Evolutionary conservation across 106 monocot genomes (phyloP).

Genomic region (Apostasia shenzhenica): DNA sequence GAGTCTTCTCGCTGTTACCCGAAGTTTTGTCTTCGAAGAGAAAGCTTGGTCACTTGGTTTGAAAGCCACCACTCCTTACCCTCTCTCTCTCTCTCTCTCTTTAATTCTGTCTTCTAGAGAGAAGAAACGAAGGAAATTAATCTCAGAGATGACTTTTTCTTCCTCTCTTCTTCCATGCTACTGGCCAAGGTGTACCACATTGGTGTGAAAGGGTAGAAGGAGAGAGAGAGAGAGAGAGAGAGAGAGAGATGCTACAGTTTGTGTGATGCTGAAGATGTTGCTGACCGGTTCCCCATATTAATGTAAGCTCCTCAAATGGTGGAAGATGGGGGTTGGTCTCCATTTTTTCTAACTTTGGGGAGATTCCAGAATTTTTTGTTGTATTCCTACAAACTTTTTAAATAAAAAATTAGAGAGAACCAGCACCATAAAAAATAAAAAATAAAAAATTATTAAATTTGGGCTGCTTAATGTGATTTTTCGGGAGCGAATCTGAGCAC

Average conservation of each 20-base stretch:
- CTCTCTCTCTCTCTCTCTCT: constrained; percentile 8
- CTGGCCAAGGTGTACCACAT: too few species aligned
- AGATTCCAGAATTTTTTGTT: neutral
- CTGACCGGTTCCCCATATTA: neutral
- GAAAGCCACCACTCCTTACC: constrained; percentile 1
- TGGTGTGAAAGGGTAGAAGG: neutral
- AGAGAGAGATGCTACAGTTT: neutral
- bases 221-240: neutral
- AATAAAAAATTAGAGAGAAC: too few species aligned
- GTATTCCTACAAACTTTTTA: too few species aligned
- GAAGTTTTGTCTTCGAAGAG: too few species aligned
- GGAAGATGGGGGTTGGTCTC: neutral
- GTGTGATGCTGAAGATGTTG: neutral
- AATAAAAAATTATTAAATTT: too few species aligned
- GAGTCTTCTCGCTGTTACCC: neutral
- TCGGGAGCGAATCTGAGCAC: too few species aligned
- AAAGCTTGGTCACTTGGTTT: neutral
- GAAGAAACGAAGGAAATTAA: too few species aligned
- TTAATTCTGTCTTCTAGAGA: neutral
- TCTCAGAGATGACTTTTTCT: neutral
- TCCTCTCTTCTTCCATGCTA: neutral
- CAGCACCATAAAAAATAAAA: too few species aligned
- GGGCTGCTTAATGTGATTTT: too few species aligned
- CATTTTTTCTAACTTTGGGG: neutral
- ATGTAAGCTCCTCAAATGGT: neutral